Percentiles rank a stretch among this genome's conserved stretches.
phyloP scores from a whole-genome alignment of 2,329 filamentous ascomycete species.

The Aspergillus awamori region DNA sequence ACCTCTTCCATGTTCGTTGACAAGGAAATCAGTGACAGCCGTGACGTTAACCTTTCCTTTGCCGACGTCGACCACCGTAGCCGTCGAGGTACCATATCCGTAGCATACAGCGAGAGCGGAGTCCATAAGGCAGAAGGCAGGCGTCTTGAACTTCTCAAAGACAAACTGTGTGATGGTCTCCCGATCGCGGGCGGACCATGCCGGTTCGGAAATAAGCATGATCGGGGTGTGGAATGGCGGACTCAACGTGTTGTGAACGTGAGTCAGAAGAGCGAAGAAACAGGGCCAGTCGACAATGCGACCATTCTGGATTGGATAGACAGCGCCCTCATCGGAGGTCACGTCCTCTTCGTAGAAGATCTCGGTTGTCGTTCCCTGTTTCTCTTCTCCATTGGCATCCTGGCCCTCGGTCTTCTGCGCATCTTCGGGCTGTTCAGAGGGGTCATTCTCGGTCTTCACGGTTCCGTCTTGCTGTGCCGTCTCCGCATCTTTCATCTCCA shows the following conservation, averaged over 20 bases:
- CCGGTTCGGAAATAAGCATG: constrained; percentile 83
- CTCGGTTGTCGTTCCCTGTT: constrained; percentile 45
- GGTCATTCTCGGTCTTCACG: constrained; percentile 1
- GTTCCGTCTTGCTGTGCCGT: constrained; percentile 25
- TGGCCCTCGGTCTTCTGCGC: constrained; percentile 29
- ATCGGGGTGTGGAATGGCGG: constrained; percentile 94
- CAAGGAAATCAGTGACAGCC: constrained; percentile 78
- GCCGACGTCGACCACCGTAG: constrained; percentile 89
- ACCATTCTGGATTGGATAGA: constrained; percentile 82
- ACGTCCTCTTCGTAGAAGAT: constrained; percentile 83
- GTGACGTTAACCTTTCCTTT: constrained; percentile 91
- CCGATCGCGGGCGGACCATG: constrained; percentile 85
- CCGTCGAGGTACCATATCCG: constrained; percentile 78
- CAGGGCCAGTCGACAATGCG: constrained; percentile 87
- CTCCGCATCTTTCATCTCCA: constrained; percentile 51
- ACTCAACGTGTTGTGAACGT: constrained; percentile 86
- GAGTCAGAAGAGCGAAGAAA: constrained; percentile 89
- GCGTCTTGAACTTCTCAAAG: constrained; percentile 96
- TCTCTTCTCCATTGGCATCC: constrained; percentile 30
- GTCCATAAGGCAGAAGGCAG: constrained; percentile 87
- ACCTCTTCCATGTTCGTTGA: constrained; percentile 69
- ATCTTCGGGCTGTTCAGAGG: constrained; percentile 24
- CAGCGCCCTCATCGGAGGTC: constrained; percentile 82
- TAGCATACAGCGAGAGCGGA: constrained; percentile 78
- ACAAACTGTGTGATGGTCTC: constrained; percentile 90